Evolutionary conservation across 345 rosid genomes (phyloP).

Genomic region (Pistacia atlantica): DNA sequence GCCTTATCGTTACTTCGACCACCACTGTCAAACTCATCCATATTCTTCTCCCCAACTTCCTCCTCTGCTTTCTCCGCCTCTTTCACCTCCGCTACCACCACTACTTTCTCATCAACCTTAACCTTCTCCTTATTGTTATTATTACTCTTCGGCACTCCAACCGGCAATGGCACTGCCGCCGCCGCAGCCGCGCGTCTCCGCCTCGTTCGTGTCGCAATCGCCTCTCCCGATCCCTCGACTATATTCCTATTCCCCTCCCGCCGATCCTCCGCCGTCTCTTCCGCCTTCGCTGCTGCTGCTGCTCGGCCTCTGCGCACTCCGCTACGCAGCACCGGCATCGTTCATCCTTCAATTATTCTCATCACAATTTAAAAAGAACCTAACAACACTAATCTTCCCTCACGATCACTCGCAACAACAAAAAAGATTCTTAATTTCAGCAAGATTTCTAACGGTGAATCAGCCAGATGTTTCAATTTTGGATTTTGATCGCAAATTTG

Average conservation of each 20-base stretch:
- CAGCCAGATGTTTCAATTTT: not conserved
- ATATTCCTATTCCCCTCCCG: slow-evolving; percentile 30
- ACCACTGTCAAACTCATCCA: slow-evolving; percentile 43
- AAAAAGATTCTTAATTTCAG: not conserved
- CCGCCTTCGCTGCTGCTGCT: slow-evolving; percentile 28
- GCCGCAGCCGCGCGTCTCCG: slow-evolving; percentile 54
- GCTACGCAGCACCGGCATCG: slow-evolving; percentile 71
- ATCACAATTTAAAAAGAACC: slow-evolving; percentile 8
- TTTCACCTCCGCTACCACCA: slow-evolving; percentile 22
- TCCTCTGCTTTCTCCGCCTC: slow-evolving; percentile 30
- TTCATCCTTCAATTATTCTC: slow-evolving; percentile 50
- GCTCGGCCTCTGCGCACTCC: slow-evolving; percentile 62
- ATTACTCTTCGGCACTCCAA: slow-evolving; percentile 8
- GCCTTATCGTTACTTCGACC: slow-evolving; percentile 45
- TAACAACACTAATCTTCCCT: slow-evolving; percentile 2
- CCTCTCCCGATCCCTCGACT: slow-evolving; percentile 48
- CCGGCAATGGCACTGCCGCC: slow-evolving; percentile 22
- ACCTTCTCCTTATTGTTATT: slow-evolving; percentile 11
- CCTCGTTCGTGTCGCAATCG: slow-evolving; percentile 63
- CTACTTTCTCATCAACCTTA: slow-evolving; percentile 34
- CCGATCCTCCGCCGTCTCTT: slow-evolving; percentile 4
- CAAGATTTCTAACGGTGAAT: not conserved
- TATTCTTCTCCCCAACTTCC: slow-evolving; percentile 47
- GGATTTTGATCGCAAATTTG: not conserved
- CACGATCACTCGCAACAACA: slow-evolving; percentile 10